These are phyloP conservation scores for Xylaria sp. DNA, from an alignment of 2,329 filamentous ascomycete genomes.

Conservation along the genomic window DNA sequence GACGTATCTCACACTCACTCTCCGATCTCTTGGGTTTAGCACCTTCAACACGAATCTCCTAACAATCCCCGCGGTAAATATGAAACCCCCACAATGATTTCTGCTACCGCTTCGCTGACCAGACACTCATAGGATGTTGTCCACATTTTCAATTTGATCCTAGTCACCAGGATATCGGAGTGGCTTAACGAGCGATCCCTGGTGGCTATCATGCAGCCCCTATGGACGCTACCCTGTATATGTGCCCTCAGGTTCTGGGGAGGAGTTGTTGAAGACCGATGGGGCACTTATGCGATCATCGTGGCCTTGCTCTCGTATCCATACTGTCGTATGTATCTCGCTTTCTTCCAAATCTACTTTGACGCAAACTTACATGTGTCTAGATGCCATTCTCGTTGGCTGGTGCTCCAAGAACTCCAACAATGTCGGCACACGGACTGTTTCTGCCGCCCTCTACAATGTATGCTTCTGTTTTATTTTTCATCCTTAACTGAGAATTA, in stretches of 20 bases:
- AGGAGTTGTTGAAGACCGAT: constrained; percentile 44
- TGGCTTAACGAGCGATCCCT: constrained; percentile 52
- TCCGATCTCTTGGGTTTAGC: constrained; percentile 53
- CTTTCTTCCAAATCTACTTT: not conserved
- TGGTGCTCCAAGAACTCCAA: constrained; percentile 63
- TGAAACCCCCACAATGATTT: not conserved
- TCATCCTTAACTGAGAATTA: not conserved
- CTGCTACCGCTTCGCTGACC: constrained; percentile 41
- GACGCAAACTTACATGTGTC: not conserved
- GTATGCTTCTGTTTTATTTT: constrained; percentile 28
- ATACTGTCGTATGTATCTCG: constrained; percentile 46
- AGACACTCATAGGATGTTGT: constrained; percentile 45
- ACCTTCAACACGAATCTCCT: constrained; percentile 60
- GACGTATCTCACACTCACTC: constrained; percentile 56
- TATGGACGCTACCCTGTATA: constrained; percentile 61
- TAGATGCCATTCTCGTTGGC: constrained; percentile 61
- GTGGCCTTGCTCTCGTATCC: constrained; percentile 56
- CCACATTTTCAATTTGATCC: constrained; percentile 54
- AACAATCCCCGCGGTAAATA: constrained; percentile 52
- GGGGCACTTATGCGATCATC: constrained; percentile 55
- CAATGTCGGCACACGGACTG: constrained; percentile 60
- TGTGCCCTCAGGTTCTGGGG: constrained; percentile 52
- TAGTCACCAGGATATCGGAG: constrained; percentile 55
- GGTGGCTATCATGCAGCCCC: constrained; percentile 46
- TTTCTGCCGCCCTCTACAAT: constrained; percentile 63